These are phyloP conservation scores for Flaveria floridana DNA, from an alignment of 140 eudicot genomes.

Conservation along the genomic window DNA sequence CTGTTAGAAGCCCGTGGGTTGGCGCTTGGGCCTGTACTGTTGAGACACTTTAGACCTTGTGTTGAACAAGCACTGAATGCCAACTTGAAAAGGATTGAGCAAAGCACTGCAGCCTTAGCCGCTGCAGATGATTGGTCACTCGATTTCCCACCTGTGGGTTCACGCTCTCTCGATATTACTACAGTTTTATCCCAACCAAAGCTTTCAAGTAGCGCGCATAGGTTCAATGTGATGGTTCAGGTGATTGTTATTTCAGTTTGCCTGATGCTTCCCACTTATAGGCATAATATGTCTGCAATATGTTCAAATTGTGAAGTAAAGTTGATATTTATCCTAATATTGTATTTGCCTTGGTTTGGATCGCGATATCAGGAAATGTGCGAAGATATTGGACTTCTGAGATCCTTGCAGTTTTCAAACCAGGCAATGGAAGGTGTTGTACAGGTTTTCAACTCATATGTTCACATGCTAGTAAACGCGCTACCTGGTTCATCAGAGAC, in stretches of 20 bases:
- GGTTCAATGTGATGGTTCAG: constrained; percentile 72
- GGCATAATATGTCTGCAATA: too few relatives aligned
- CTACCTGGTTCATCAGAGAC: constrained; percentile 70
- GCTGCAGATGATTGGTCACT: constrained; percentile 90
- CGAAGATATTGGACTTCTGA: constrained; percentile 77
- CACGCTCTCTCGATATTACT: constrained; percentile 34
- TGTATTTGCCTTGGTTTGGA: constrained; percentile 34
- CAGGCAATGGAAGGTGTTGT: constrained; percentile 64
- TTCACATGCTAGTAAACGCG: constrained; percentile 67
- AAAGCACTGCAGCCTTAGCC: constrained; percentile 70
- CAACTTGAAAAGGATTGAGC: constrained; percentile 68
- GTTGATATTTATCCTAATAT: neutral
- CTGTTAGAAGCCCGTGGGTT: constrained; percentile 78
- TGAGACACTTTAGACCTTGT: constrained; percentile 62
- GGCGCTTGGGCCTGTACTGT: constrained; percentile 68
- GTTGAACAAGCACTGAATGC: constrained; percentile 67
- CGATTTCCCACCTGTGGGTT: constrained; percentile 45
- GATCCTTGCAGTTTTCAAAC: constrained; percentile 51
- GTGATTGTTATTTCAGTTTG: neutral
- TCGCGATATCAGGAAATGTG: constrained; percentile 57
- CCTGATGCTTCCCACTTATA: neutral
- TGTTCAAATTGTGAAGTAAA: neutral
- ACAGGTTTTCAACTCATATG: constrained; percentile 60
- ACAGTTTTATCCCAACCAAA: constrained; percentile 47
- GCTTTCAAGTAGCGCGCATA: constrained; percentile 77